Base-by-base conservation (phyloP, 805 yeast species). In the Yamadazyma kitorensis region DNA sequence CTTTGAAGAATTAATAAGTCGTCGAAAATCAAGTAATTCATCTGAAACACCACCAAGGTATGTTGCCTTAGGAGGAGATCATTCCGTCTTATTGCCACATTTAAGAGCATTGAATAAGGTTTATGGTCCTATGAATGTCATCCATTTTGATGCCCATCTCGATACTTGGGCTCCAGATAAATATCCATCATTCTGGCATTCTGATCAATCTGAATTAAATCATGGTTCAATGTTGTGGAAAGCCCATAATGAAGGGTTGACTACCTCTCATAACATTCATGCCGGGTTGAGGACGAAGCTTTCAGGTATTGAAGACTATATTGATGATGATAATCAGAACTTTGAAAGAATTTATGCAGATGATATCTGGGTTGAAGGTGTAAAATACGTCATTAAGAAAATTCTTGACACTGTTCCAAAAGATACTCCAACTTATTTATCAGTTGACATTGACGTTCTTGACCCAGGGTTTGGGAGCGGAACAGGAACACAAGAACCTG, bases 181-280 rank as follows among this genome's bases (percentile, higher is more conserved):
- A 53, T 84, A 83, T 51, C 83, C 86, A 16, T 62, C 78, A 12
- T 74, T 69, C 49, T 76, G 82, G 82, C 67, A 64, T 47, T 64
- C 77, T n/a, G 70, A 71, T 23, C 73, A 70, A 46, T 63, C 74
- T 26, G 77, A 79, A 31, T 72, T 82, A 56, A 86, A 84, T 26
- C 95, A 86, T 51, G 95, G 95, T 4, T 80, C 93, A 5, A 83
- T 86, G 89, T 67, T 86, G 24, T 85, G 93, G 93, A 72, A 80
- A 70, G 91, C 91, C 5, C 57, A 60, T 34, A 68, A 80, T 38
- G 94, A 86, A 52, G 88, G 85, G 0, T 61, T 83, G 33, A 55
- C 82, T 20, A 62, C 76, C 20, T 63, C 65, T 31, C 58, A 73
- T 31, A 82, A 85, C 49, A 67, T 82, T 27, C 94, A 86, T 51